These are phyloP conservation scores for Talaromyces sp. DNA, from an alignment of 2,329 filamentous ascomycete species.

Conservation along the genomic window DNA sequence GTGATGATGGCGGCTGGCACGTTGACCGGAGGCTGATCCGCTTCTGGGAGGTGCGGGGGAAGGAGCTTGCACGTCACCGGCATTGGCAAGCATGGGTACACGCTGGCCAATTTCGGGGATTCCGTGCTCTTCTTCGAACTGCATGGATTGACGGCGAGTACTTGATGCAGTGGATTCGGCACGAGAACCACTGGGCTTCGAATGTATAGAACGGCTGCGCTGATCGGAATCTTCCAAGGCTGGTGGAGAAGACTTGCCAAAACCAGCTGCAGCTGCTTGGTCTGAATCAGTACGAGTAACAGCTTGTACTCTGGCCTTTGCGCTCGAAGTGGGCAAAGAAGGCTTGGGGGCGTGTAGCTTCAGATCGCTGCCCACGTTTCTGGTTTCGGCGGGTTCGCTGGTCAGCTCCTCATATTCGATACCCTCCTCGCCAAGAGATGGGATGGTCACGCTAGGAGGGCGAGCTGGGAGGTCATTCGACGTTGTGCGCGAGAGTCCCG, in stretches of 20 bases:
- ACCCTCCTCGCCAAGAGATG: conserved; percentile 85
- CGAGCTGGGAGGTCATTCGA: conserved; percentile 51
- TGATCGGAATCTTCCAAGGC: conserved; percentile 53
- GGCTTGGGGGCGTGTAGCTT: conserved; percentile 88
- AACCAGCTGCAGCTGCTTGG: conserved; percentile 77
- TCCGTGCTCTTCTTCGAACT: conserved; percentile 73
- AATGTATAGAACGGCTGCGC: conserved; percentile 57
- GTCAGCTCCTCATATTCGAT: conserved; percentile 73
- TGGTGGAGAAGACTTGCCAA: conserved; percentile 62
- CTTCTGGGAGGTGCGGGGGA: conserved; percentile 64
- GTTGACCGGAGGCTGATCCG: conserved; percentile 43
- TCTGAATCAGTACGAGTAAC: conserved; percentile 93
- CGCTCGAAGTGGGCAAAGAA: conserved; percentile 75
- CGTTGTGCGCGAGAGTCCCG: conserved; percentile 34
- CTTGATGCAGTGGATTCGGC: conserved; percentile 45
- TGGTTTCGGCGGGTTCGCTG: conserved; percentile 68
- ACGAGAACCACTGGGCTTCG: conserved; percentile 61
- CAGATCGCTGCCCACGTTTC: conserved; percentile 74
- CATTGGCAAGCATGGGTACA: conserved; percentile 89
- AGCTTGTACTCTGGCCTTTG: conserved; percentile 75
- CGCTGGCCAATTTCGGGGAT: conserved; percentile 90
- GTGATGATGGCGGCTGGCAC: conserved; percentile 58
- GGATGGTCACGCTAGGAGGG: conserved; percentile 75
- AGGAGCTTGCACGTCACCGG: conserved; percentile 93
- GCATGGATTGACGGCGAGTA: conserved; percentile 56